Conservation (phyloP, 2,329 filamentous ascomycete genomes). For the Fusarium sacchari region DNA sequence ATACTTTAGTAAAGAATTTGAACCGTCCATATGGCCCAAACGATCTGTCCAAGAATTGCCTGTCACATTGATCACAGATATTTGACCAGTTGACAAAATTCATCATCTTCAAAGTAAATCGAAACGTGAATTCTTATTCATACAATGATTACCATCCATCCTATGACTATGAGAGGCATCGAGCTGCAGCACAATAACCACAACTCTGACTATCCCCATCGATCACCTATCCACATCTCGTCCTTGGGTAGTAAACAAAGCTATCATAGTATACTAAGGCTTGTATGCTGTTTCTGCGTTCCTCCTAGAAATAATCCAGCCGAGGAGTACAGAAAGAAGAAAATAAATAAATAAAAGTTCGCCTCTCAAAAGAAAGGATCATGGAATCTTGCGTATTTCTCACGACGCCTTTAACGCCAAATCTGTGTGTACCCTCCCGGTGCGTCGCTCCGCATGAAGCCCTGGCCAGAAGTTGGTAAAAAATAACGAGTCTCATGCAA, state of each 20-base stretch:
- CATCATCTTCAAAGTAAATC: background rate
- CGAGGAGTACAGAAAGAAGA: conserved; percentile 17
- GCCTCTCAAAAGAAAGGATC: conserved; percentile 33
- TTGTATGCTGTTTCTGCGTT: conserved; percentile 32
- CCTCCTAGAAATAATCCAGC: background rate
- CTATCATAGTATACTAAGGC: conserved; percentile 27
- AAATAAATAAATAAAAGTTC: conserved; percentile 7
- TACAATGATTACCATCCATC: conserved; percentile 44
- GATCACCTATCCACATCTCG: conserved; percentile 12
- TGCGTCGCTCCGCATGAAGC: conserved; percentile 35
- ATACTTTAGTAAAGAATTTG: background rate
- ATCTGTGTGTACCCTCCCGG: conserved; percentile 36
- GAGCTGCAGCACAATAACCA: conserved; percentile 12
- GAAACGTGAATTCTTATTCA: conserved; percentile 39
- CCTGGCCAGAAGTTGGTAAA: conserved; percentile 52
- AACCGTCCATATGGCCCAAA: background rate
- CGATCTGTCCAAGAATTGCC: too few species aligned
- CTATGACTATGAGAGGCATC: conserved; percentile 29
- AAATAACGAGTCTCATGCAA: conserved; percentile 43
- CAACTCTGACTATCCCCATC: conserved; percentile 6
- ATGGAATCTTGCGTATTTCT: conserved; percentile 41
- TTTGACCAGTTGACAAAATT: background rate
- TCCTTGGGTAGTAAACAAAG: conserved; percentile 25
- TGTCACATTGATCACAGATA: background rate
- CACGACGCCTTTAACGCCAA: conserved; percentile 44